phyloP scores from a whole-genome alignment of 192 early-diverging fungal genomes.

The Entomortierella parvispora region DNA sequence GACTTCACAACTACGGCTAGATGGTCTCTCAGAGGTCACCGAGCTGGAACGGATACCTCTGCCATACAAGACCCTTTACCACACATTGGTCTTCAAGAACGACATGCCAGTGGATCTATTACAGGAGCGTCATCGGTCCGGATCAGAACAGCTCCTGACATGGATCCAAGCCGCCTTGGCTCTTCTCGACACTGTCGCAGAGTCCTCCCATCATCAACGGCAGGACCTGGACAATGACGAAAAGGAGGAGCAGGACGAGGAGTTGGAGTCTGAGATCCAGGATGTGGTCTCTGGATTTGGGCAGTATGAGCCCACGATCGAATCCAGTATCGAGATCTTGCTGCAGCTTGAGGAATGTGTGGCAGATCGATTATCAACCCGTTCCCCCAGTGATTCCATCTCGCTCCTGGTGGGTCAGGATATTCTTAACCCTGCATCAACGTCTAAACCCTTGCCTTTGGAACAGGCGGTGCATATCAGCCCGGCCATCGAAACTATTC shows the following conservation, averaged over 20 bases:
- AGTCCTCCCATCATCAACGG: constrained; percentile 20
- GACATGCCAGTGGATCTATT: constrained; percentile 50
- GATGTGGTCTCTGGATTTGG: constrained; percentile 50
- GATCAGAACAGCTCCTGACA: constrained; percentile 37
- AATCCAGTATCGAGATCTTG: constrained; percentile 46
- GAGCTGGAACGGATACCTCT: constrained; percentile 47
- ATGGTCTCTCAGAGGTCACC: constrained; percentile 45
- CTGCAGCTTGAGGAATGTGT: constrained; percentile 37
- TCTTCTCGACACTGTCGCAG: constrained; percentile 16
- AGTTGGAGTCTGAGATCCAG: constrained; percentile 42
- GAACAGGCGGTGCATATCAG: constrained; percentile 14
- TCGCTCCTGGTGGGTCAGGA: no score
- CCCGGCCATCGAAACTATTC: constrained; percentile 12
- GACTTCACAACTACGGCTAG: constrained; percentile 30
- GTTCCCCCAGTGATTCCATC: not conserved
- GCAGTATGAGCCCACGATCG: constrained; percentile 45
- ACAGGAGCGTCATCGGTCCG: constrained; percentile 19
- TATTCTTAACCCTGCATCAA: not conserved
- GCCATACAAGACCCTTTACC: constrained; percentile 46
- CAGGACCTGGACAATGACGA: constrained; percentile 4
- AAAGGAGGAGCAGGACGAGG: constrained; percentile 34
- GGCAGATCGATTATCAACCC: not conserved
- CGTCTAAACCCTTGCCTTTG: not conserved
- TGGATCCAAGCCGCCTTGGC: constrained; percentile 41
- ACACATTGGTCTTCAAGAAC: constrained; percentile 44